Evolutionary conservation across 2,329 filamentous ascomycete genomes (phyloP), one percentile per base, ranked within the genome.

Genomic region (Arachnopeziza araneosa): DNA sequence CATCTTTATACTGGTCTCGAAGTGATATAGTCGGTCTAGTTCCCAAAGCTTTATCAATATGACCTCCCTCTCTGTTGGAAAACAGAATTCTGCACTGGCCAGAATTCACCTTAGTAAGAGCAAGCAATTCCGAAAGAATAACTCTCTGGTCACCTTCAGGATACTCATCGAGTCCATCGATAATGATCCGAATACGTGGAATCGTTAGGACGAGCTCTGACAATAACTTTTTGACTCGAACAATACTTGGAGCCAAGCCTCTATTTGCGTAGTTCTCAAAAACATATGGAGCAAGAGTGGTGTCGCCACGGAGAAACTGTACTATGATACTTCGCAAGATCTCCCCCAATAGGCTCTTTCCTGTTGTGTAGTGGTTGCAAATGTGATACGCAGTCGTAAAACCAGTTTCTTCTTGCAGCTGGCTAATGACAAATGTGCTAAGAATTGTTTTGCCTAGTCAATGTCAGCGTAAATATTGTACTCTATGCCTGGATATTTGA

Each of bases 91-190:
- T 60, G 30, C 54, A 64, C 10, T 58, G 55, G 14, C 30, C 50
- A 26, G 24, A 22, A 14, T 49, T 6, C 24, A 12, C 22, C 44
- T 62, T 61, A 7, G 55, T 54, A 17, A 64, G 21, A 12, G 12
- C 9, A 7, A 55, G 21, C 19, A 61, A 24, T 22, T 60, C 60
- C 21, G 26, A n/a, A 22, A 62, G 21, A 8, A 62, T 62, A 23
- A 44, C 32, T 21, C 30, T 52, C 17, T 62, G 60, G 22, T 58
- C 51, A 19, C 17, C 17, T 7, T 57, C 52, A 32, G 50, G 54
- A 52, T 54, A 64, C 36, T 64, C 62, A 30, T 64, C 62, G 10
- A 64, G 22, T 22, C 62, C 62, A 50, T 64, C 62, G 22, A 64
- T 51, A 10, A 59, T 56, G 14, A 62, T 55, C 36, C 57, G 57